Evolutionary conservation across 2,329 filamentous ascomycete species (phyloP).

Genomic region (Venturia carpophila): DNA sequence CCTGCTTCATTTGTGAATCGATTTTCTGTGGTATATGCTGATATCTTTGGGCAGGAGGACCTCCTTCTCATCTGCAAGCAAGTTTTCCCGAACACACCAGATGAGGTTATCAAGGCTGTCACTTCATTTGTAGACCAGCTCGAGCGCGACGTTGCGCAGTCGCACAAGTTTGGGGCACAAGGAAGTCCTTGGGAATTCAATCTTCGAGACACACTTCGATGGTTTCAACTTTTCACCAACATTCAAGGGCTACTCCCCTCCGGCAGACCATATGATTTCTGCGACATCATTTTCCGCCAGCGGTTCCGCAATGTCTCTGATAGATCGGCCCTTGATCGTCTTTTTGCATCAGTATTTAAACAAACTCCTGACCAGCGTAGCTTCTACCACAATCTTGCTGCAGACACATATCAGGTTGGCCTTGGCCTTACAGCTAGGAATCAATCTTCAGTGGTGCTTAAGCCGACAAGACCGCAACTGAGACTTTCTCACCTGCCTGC

Average conservation of each 20-base stretch:
- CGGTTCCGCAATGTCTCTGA: conserved; percentile 73
- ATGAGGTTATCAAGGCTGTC: conserved; percentile 54
- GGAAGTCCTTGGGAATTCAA: conserved; percentile 94
- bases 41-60: conserved; percentile 76
- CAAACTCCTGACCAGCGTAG: conserved; percentile 37
- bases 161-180: conserved; percentile 45
- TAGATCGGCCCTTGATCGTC: conserved; percentile 52
- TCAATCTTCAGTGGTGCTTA: not conserved
- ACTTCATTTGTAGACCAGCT: conserved; percentile 77
- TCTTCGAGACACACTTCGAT: conserved; percentile 79
- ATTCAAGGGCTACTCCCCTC: conserved; percentile 53
- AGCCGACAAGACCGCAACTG: conserved; percentile 34
- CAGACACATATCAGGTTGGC: conserved; percentile 66
- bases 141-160: conserved; percentile 59
- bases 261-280: conserved; percentile 61
- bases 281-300: conserved; percentile 76
- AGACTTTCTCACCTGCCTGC: conserved; percentile 50
- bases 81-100: conserved; percentile 59
- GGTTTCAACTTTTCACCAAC: conserved; percentile 64
- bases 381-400: conserved; percentile 64
- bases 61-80: conserved; percentile 72
- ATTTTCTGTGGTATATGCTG: conserved; percentile 95
- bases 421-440: conserved; percentile 53
- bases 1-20: conserved; percentile 96
- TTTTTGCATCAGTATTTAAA: conserved; percentile 62